These are phyloP conservation scores for Diaporthe longicolla DNA, from an alignment of 2,329 filamentous ascomycete genomes.

Conservation along the genomic window DNA sequence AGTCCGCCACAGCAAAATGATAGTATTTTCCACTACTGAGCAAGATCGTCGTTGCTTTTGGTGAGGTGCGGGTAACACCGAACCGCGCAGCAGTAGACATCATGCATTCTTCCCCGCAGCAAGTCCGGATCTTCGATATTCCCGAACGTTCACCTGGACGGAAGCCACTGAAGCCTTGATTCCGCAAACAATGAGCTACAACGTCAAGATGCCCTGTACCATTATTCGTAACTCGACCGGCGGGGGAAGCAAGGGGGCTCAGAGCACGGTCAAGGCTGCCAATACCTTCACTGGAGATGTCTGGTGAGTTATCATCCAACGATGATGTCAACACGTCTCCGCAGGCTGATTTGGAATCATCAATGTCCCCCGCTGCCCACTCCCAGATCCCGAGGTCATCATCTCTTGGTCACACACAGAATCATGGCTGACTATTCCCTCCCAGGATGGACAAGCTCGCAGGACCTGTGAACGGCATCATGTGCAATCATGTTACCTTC, in stretches of 20 bases:
- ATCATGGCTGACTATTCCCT: neutral
- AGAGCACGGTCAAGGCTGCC: slow-evolving; percentile 37
- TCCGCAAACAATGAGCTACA: too few relatives aligned
- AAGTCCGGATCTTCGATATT: slow-evolving; percentile 18
- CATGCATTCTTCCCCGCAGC: slow-evolving; percentile 12
- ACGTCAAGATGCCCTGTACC: slow-evolving; percentile 33
- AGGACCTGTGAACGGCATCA: slow-evolving; percentile 28
- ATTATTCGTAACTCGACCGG: slow-evolving; percentile 37
- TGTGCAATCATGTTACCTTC: slow-evolving; percentile 54
- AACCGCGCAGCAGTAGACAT: neutral
- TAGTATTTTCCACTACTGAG: neutral
- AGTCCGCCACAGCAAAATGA: neutral
- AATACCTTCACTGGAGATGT: slow-evolving; percentile 39
- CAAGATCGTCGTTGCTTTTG: neutral
- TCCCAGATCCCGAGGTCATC: neutral
- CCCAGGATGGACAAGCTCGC: slow-evolving; percentile 37
- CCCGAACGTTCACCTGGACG: neutral
- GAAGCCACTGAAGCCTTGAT: neutral
- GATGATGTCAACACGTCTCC: neutral
- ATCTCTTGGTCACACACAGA: neutral
- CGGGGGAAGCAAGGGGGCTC: slow-evolving; percentile 14
- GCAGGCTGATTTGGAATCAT: neutral
- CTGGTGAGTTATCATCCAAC: neutral
- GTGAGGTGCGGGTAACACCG: neutral
- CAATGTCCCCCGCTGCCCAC: neutral